A percentile compares a stretch with the other conserved stretches of the same genome.
Conservation (phyloP, 2,329 filamentous ascomycete genomes). For the Ascochyta rabiei region DNA sequence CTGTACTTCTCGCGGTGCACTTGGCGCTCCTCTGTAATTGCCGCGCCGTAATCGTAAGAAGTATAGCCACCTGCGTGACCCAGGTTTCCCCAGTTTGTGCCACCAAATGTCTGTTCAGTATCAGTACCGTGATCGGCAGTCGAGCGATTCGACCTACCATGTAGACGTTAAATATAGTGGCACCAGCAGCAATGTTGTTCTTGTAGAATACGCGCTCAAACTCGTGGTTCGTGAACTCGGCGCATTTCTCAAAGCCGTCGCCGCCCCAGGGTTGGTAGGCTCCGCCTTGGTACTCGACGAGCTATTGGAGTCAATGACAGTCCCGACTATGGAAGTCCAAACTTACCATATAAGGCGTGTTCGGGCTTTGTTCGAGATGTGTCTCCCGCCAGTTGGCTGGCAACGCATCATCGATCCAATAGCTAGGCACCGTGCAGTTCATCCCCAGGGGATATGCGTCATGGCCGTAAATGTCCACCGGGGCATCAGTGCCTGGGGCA, state of each 20-base stretch:
- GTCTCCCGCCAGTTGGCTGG: conserved; percentile 60
- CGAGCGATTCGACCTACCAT: conserved; percentile 55
- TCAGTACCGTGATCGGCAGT: not conserved
- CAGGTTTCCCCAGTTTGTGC: conserved; percentile 82
- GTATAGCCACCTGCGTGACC: conserved; percentile 65
- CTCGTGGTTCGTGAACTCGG: conserved; percentile 68
- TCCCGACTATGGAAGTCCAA: not conserved
- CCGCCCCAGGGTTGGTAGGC: conserved; percentile 76
- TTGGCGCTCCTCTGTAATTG: conserved; percentile 71
- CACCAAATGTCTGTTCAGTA: conserved; percentile 63
- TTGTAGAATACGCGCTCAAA: conserved; percentile 80
- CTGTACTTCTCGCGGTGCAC: conserved; percentile 75
- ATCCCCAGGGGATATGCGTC: conserved; percentile 68
- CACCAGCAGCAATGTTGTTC: conserved; percentile 68
- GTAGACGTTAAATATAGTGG: conserved; percentile 72
- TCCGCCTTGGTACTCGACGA: conserved; percentile 69
- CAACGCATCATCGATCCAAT: conserved; percentile 62
- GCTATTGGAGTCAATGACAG: conserved; percentile 11
- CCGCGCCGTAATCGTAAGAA: conserved; percentile 64
- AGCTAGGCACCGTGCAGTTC: conserved; percentile 63
- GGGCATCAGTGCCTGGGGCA: conserved; percentile 62
- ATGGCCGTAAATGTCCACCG: conserved; percentile 68
- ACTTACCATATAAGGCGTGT: conserved; percentile 62
- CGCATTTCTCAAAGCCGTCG: conserved; percentile 69
- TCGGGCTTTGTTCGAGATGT: conserved; percentile 65